Evolutionary conservation across 768 basidiomycete species (phyloP).

Genomic region (Rhodotorula toruloides): DNA sequence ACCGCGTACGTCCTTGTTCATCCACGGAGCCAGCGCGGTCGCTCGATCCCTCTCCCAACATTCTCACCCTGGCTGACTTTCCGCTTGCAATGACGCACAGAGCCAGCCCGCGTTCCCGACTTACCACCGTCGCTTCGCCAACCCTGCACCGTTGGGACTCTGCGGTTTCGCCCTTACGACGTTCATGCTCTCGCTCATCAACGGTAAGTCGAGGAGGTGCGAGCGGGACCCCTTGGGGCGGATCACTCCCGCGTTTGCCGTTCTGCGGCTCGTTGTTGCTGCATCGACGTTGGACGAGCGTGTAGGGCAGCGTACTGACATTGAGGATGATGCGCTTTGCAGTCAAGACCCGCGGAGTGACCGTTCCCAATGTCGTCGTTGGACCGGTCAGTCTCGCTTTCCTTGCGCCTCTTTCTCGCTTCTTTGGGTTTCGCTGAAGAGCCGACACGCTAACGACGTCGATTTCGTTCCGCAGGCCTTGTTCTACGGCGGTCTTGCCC

Average conservation of each 20-base stretch:
- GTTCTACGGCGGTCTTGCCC: conserved; percentile 32
- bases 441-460: no score
- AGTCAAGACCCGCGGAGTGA: conserved; percentile 41
- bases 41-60: background rate
- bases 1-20: conserved; percentile 11
- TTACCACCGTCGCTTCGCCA: conserved; percentile 42
- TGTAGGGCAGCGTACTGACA: background rate
- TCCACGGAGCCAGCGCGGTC: no score
- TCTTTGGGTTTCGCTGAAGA: no score
- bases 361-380: conserved; percentile 33
- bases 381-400: conserved; percentile 14
- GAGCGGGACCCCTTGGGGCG: background rate
- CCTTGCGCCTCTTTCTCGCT: background rate
- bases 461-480: background rate
- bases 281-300: no score
- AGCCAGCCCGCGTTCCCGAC: conserved; percentile 43
- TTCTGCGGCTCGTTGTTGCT: background rate
- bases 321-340: background rate
- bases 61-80: background rate
- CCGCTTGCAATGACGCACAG: background rate
- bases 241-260: background rate
- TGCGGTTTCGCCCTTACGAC: conserved; percentile 45
- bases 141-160: conserved; percentile 37
- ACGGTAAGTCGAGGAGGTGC: conserved; percentile 2
- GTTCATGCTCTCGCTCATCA: conserved; percentile 44